These are phyloP conservation scores for Rhodamnia argentea DNA, from an alignment of 345 rosid genomes.

Conservation along the genomic window DNA sequence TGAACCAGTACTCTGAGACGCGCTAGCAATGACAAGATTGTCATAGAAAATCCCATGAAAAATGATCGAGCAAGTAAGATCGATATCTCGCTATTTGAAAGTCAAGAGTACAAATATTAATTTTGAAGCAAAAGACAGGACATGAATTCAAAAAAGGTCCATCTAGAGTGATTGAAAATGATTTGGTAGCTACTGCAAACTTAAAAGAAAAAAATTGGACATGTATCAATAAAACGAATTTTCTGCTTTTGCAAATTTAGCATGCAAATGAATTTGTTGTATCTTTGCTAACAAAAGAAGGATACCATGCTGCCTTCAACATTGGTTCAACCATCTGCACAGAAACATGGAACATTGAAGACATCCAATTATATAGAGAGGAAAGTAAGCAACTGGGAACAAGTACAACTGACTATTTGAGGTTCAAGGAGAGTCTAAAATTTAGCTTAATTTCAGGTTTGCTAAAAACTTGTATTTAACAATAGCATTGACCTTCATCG, in stretches of 20 bases:
- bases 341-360: not conserved
- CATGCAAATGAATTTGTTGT: not conserved
- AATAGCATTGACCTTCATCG: not conserved
- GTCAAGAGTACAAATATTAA: slow-evolving; percentile 7
- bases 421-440: not conserved
- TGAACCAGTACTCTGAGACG: slow-evolving; percentile 84
- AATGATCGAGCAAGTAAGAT: slow-evolving; percentile 75
- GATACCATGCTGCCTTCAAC: slow-evolving; percentile 82
- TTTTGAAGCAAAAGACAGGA: not conserved
- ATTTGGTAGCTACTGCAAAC: not conserved
- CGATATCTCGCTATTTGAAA: slow-evolving; percentile 48
- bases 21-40: slow-evolving; percentile 69
- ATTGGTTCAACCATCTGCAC: slow-evolving; percentile 91
- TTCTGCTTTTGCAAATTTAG: not conserved
- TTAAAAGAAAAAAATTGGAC: not conserved
- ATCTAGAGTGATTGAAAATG: not conserved
- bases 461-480: not conserved
- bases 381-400: not conserved
- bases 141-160: not conserved
- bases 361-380: not conserved
- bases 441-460: not conserved
- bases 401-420: not conserved
- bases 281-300: slow-evolving; percentile 3
- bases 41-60: slow-evolving; percentile 67
- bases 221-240: not conserved